A percentile compares a stretch with the other conserved stretches of the same genome.
phyloP scores from a whole-genome alignment of 1,284 basidiomycete genomes.

The Naganishia albida region DNA sequence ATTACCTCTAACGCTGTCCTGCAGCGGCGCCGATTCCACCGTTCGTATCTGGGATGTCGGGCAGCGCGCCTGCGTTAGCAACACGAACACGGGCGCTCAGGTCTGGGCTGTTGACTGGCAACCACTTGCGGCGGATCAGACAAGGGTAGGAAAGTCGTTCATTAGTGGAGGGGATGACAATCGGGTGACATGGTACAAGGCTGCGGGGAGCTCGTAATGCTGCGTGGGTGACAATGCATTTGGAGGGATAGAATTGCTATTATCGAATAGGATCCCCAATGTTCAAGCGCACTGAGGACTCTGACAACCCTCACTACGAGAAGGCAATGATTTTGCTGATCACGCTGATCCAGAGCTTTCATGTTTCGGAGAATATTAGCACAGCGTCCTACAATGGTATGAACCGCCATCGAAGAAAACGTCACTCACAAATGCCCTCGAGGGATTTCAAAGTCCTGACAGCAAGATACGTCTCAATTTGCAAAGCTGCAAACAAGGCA shows the following conservation, averaged over 20 bases:
- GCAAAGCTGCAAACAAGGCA: not conserved
- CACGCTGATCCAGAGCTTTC: conserved; percentile 10
- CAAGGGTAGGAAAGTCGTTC: conserved; percentile 61
- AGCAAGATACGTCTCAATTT: not conserved
- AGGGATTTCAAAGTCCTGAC: conserved; percentile 37
- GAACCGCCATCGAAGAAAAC: too few species aligned
- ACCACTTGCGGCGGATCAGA: conserved; percentile 63
- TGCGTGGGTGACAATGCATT: not conserved
- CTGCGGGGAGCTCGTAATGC: conserved; percentile 42
- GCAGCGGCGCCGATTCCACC: conserved; percentile 76
- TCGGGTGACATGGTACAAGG: conserved; percentile 64
- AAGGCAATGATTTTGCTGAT: not conserved
- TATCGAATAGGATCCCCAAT: too few species aligned
- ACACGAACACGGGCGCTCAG: conserved; percentile 72
- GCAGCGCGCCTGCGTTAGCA: conserved; percentile 73
- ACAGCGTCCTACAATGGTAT: not conserved
- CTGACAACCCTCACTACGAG: too few species aligned
- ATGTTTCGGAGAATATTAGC: not conserved
- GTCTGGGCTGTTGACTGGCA: conserved; percentile 85
- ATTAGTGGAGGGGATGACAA: conserved; percentile 79
- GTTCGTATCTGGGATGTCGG: conserved; percentile 86
- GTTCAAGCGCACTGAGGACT: too few species aligned
- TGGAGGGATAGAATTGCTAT: too few species aligned
- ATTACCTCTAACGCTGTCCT: not conserved
- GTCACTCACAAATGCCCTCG: conserved; percentile 37